Evolutionary conservation across 2,329 filamentous ascomycete genomes (phyloP), one percentile per base, ranked within the genome.

Genomic region (Stromatinia cepivora): DNA sequence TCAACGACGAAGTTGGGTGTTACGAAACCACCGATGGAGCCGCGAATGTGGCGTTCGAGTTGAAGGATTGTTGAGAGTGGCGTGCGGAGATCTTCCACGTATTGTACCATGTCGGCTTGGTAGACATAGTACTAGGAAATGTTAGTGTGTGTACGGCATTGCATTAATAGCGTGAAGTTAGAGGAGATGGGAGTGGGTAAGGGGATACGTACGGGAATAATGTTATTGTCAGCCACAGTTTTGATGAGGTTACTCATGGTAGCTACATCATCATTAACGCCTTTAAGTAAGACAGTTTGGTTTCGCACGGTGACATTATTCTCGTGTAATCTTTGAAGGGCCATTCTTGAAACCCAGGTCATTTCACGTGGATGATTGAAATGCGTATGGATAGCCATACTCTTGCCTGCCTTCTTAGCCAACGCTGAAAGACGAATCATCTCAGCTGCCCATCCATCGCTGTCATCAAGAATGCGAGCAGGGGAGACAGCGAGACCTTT

Each of bases 331-430:
- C 79, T 81, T 68, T 82, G 82, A 39, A 84, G 81, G 2, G 87
- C 87, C 59, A 79, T 76, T 72, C 81, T 78, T 0, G 85, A 86
- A 36, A 88, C 79, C 87, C 87, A 90, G 5, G 86, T 86, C 68
- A 89, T 84, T 76, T 90, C 87, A 50, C 82, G 82, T 0, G 86
- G 84, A 71, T 89, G 86, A 73, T 90, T 89, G 78, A 90, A 88
- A 74, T 90, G 88, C 0, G 88, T 90, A 75, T 90, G 88, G 67
- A 89, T 79, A 5, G 86, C 87, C 72, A 89, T 82, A 64, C 85
- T 81, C 76, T 90, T 90, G 7, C 86, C 87, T 34, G 83, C 80
- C 62, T 78, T 75, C 68, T 82, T 82, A 4, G 85, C 87, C 69
- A 80, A 78, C 61, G 84, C 81, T 0, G 83, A 82, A 1, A 90